These are phyloP conservation scores for Colletotrichum sp. DNA, from an alignment of 2,329 filamentous ascomycete genomes.

Conservation along the genomic window DNA sequence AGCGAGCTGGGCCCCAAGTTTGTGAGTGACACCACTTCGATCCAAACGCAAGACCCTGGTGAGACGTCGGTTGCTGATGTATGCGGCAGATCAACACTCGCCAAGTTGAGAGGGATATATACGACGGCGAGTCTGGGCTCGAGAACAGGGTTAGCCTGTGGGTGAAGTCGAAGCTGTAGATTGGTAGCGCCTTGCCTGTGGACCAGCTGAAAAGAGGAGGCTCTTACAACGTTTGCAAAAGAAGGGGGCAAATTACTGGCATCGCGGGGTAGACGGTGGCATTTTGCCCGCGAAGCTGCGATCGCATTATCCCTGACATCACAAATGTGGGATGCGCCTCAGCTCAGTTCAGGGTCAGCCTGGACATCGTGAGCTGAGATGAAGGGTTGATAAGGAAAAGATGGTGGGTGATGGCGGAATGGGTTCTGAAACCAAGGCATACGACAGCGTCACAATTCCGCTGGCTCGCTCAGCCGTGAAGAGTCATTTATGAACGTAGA, in stretches of 20 bases:
- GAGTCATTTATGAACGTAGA: not conserved
- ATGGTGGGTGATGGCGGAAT: not conserved
- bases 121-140: constrained; percentile 75
- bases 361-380: not conserved
- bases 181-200: not conserved
- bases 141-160: constrained; percentile 57
- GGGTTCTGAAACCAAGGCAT: not conserved
- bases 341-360: not conserved
- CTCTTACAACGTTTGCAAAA: not conserved
- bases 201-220: not conserved
- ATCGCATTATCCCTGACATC: not conserved
- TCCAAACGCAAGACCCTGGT: not conserved
- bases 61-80: constrained; percentile 20
- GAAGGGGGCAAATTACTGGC: not conserved
- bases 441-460: not conserved
- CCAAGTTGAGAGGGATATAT: constrained; percentile 83
- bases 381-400: not conserved
- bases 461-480: not conserved
- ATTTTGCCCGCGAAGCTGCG: not conserved
- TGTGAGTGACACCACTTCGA: constrained; percentile 56
- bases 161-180: constrained; percentile 56
- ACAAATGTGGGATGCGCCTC: not conserved
- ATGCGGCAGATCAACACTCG: constrained; percentile 75
- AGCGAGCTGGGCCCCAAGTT: constrained; percentile 76
- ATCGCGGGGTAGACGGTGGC: not conserved